Conservation (phyloP, 371 early-diverging fungal species). For the Saksenaea vasiformis region DNA sequence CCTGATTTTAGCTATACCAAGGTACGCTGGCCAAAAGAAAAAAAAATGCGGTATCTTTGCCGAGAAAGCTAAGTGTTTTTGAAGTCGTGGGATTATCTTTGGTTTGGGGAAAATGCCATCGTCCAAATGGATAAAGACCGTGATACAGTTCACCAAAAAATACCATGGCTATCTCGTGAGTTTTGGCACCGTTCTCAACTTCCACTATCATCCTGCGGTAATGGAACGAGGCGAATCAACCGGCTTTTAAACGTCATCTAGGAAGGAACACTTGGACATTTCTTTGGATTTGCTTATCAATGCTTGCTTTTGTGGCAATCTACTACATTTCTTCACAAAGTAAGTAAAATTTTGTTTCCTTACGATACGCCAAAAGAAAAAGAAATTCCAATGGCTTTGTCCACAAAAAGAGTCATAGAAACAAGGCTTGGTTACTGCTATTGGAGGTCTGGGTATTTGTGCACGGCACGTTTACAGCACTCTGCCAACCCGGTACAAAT, state of each 20-base stretch:
- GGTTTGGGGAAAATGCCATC: conserved; percentile 24
- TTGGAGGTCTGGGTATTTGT: conserved; percentile 45
- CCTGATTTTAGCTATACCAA: conserved; percentile 41
- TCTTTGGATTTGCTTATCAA: conserved; percentile 44
- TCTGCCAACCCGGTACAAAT: conserved; percentile 40
- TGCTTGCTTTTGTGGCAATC: conserved; percentile 49
- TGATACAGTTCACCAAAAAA: conserved; percentile 35
- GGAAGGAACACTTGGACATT: conserved; percentile 48
- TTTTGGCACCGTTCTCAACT: conserved; percentile 44
- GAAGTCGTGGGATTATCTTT: conserved; percentile 44
- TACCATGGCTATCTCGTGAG: conserved; percentile 52
- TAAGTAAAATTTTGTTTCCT: conserved; percentile 7
- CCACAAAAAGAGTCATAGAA: conserved; percentile 35
- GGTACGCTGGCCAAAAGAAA: conserved; percentile 13
- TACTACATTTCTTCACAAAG: conserved; percentile 37
- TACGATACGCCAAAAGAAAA: too few species aligned
- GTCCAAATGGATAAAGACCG: conserved; percentile 18
- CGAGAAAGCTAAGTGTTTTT: background rate
- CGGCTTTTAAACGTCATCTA: conserved; percentile 4
- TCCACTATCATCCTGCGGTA: conserved; percentile 51
- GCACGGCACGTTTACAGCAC: conserved; percentile 43
- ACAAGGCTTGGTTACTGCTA: conserved; percentile 36
- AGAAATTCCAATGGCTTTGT: too few species aligned
- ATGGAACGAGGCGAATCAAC: background rate
- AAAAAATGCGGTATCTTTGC: background rate